Evolutionary conservation across 805 yeast species (phyloP).

Genomic region (Candida hungchunana): DNA sequence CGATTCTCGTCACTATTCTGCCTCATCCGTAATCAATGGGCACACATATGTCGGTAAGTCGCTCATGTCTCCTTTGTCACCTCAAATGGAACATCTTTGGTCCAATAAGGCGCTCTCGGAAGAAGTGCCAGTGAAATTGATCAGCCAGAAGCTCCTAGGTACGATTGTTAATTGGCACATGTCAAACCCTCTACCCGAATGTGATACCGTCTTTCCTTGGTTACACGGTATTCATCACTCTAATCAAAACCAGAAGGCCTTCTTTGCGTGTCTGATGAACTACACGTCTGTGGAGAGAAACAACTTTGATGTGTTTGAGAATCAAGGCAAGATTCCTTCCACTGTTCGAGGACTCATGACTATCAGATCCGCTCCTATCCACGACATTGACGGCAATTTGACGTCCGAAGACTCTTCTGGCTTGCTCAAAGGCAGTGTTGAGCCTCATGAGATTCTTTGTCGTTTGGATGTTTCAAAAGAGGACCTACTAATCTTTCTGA

Average conservation of each 20-base stretch:
- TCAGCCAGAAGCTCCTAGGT: conserved; percentile 19
- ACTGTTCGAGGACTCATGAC: conserved; percentile 22
- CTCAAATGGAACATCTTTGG: conserved; percentile 21
- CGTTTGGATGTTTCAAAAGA: conserved; percentile 40
- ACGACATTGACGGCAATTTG: conserved; percentile 20
- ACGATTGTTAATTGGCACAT: conserved; percentile 21
- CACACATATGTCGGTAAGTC: conserved; percentile 9
- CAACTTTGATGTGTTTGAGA: conserved; percentile 20
- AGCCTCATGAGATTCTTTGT: conserved; percentile 48
- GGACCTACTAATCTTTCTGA: conserved; percentile 27
- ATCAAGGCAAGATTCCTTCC: conserved; percentile 19
- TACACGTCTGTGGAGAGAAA: conserved; percentile 21
- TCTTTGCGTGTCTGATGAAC: conserved; percentile 19
- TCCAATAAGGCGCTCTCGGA: conserved; percentile 12
- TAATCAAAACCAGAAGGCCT: conserved; percentile 23
- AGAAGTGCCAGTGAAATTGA: conserved; percentile 20
- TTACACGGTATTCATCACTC: conserved; percentile 55
- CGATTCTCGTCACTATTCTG: conserved; percentile 15
- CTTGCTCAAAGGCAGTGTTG: conserved; percentile 50
- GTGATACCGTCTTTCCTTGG: conserved; percentile 82
- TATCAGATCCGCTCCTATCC: conserved; percentile 26
- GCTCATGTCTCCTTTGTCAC: conserved; percentile 17
- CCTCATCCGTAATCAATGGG: conserved; percentile 7
- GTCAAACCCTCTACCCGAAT: conserved; percentile 49
- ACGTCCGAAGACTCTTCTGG: conserved; percentile 31